These are phyloP conservation scores for Forsythia viridissima DNA, from an alignment of 257 asterid species.

Conservation along the genomic window DNA sequence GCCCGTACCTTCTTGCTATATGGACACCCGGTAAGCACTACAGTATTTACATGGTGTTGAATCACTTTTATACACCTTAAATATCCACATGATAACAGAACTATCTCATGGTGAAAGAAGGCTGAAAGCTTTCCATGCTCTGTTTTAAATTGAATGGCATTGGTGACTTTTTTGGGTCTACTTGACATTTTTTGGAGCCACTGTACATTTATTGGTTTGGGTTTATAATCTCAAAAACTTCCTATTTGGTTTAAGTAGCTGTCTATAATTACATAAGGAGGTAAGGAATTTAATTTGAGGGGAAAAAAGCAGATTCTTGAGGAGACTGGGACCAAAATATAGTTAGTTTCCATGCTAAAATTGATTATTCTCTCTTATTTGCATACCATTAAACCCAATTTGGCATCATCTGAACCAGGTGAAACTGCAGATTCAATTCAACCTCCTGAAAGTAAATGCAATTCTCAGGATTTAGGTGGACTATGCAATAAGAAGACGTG, in stretches of 20 bases:
- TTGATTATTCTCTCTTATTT: neutral
- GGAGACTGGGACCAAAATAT: neutral
- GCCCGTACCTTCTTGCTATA: constrained; percentile 94
- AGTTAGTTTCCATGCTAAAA: neutral
- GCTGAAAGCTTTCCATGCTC: neutral
- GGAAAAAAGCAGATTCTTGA: neutral
- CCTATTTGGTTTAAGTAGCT: neutral
- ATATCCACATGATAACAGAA: neutral
- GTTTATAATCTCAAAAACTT: neutral
- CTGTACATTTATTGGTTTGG: neutral
- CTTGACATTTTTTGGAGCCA: neutral
- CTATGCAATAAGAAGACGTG: constrained; percentile 65
- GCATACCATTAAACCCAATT: constrained; percentile 3
- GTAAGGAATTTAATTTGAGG: neutral
- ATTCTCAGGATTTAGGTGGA: constrained; percentile 43
- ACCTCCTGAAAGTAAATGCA: constrained; percentile 68
- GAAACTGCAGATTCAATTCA: constrained; percentile 76
- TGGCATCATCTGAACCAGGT: constrained; percentile 52
- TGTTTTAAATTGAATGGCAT: neutral
- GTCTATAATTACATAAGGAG: neutral
- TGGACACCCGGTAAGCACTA: constrained; percentile 87
- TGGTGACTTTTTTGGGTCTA: neutral
- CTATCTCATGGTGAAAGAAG: neutral
- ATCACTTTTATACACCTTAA: neutral
- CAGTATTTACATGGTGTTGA: neutral